A percentile compares a stretch with the other conserved stretches of the same genome.
These are phyloP conservation scores for Cinchona pubescens DNA, from an alignment of 257 asterid species.

Conservation along the genomic window DNA sequence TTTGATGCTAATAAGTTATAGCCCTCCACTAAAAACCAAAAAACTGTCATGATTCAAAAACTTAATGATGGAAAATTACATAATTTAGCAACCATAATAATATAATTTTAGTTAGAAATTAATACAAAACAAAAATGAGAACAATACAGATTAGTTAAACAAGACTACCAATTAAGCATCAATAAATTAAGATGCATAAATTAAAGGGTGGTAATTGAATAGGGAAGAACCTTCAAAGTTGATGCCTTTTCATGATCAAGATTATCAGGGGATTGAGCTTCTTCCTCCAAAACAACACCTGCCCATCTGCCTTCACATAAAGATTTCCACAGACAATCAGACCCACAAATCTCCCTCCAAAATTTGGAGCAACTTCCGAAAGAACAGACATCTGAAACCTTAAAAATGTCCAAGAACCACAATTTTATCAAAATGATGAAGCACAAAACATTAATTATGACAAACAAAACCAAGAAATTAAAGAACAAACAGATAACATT, in stretches of 20 bases:
- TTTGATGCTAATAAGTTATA: neutral
- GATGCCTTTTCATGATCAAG: slow-evolving; percentile 25
- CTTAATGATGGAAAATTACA: neutral
- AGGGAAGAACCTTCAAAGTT: slow-evolving; percentile 6
- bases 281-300: slow-evolving; percentile 25
- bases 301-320: slow-evolving; percentile 72
- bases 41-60: neutral
- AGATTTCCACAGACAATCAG: slow-evolving; percentile 67
- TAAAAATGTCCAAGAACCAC: neutral
- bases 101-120: neutral
- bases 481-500: neutral
- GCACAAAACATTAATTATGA: slow-evolving; percentile 4
- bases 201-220: neutral
- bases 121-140: neutral
- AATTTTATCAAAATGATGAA: neutral
- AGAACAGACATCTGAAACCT: slow-evolving; percentile 74
- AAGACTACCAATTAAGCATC: no score
- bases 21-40: neutral
- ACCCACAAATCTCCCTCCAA: slow-evolving; percentile 74
- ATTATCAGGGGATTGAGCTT: slow-evolving; percentile 20
- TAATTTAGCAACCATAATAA: neutral
- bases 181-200: neutral
- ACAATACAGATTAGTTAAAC: neutral
- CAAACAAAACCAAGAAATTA: slow-evolving; percentile 16
- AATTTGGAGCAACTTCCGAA: slow-evolving; percentile 82